A percentile compares a stretch with the other conserved stretches of the same genome.
phyloP scores from a whole-genome alignment of 2,329 filamentous ascomycete species.

The Aspergillus fumigatiaffinis region DNA sequence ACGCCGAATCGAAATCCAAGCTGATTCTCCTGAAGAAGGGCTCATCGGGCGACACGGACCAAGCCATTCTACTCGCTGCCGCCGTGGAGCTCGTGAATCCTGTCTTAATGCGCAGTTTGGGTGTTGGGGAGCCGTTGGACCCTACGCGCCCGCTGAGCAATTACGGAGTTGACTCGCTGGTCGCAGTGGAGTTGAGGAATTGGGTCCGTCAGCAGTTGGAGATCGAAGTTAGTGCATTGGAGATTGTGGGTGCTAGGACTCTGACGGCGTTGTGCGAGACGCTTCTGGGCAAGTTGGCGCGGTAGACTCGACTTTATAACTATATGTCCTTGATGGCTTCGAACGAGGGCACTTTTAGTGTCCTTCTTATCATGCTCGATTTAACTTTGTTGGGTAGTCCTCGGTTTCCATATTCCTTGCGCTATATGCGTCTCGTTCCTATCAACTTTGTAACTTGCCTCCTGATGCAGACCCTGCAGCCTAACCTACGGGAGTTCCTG shows the following conservation, averaged over 20 bases:
- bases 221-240: slow-evolving; percentile 3
- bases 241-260: slow-evolving; percentile 4
- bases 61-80: background rate
- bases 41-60: background rate
- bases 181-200: slow-evolving; percentile 9
- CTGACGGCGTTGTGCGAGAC: background rate
- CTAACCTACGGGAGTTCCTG: too few species aligned
- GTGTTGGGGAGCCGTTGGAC: slow-evolving; percentile 5
- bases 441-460: too few species aligned
- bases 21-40: background rate
- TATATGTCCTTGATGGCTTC: background rate
- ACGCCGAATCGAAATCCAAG: background rate
- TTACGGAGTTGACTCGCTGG: slow-evolving; percentile 10
- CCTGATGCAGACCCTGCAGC: too few species aligned
- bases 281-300: background rate
- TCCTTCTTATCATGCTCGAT: too few species aligned
- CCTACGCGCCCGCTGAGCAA: slow-evolving; percentile 5
- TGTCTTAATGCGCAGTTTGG: slow-evolving; percentile 5
- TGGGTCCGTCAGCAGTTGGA: slow-evolving; percentile 8
- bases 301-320: background rate
- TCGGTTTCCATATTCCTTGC: too few species aligned
- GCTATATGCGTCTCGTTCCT: too few species aligned
- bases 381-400: too few species aligned
- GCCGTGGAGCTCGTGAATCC: background rate
- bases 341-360: too few species aligned